Evolutionary conservation across 352 stramenopile species (phyloP).

Genomic region (Paralagenidium karlingii): DNA sequence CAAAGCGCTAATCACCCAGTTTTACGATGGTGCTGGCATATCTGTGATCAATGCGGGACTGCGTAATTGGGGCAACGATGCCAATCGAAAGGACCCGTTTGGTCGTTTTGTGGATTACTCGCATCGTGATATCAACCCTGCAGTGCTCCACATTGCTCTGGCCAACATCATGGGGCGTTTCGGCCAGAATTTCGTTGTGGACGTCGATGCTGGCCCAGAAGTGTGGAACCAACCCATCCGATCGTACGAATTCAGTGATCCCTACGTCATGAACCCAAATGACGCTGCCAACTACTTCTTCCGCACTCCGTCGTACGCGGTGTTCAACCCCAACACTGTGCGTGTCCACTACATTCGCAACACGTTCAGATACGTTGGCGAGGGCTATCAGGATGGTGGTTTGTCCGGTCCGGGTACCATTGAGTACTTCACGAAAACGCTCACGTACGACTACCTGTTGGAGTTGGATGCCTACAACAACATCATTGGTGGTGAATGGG

Average conservation of each 20-base stretch:
- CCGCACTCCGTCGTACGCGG: constrained; percentile 22
- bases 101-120: constrained; percentile 21
- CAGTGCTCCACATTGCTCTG: constrained; percentile 32
- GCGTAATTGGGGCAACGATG: constrained; percentile 12
- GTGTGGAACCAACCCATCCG: constrained; percentile 57
- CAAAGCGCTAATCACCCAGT: constrained; percentile 23
- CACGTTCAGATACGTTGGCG: constrained; percentile 34
- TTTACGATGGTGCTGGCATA: constrained; percentile 33
- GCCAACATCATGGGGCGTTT: constrained; percentile 28
- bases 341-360: constrained; percentile 28
- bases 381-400: too few relatives aligned
- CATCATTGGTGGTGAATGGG: constrained; percentile 30
- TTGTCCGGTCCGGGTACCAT: too few relatives aligned
- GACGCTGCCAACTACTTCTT: constrained; percentile 22
- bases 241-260: constrained; percentile 20
- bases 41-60: constrained; percentile 21
- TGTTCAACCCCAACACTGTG: constrained; percentile 29
- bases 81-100: constrained; percentile 23
- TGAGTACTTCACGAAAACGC: too few relatives aligned
- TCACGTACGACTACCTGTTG: constrained; percentile 28
- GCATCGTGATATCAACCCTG: constrained; percentile 32
- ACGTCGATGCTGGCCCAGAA: constrained; percentile 15
- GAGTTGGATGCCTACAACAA: constrained; percentile 18
- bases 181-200: constrained; percentile 22
- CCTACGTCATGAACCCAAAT: constrained; percentile 16